Conservation (phyloP, 345 rosid genomes). For the Punica granatum region DNA sequence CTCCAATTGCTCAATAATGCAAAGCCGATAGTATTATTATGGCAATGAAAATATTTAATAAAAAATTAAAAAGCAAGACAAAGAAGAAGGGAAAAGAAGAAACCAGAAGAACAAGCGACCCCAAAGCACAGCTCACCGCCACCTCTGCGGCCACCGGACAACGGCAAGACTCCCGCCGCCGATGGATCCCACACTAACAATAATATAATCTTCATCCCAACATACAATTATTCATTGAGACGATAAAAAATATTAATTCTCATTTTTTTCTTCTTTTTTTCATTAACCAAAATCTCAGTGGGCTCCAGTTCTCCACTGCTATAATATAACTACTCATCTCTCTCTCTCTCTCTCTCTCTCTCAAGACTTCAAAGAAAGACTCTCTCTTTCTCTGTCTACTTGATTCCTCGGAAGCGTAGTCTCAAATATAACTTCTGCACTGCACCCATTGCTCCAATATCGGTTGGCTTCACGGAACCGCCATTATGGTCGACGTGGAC, state of each 20-base stretch:
- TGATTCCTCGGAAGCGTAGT: not conserved
- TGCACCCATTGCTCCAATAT: not conserved
- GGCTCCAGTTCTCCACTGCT: not conserved
- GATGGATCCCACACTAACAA: too few relatives aligned
- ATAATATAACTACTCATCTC: not conserved
- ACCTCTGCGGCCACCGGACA: not conserved
- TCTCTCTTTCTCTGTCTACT: not conserved
- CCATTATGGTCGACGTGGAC: constrained; percentile 93
- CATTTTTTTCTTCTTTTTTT: not conserved
- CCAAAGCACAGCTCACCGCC: not conserved
- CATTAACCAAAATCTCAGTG: not conserved
- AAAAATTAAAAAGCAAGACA: not conserved
- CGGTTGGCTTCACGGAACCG: not conserved
- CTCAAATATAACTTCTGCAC: not conserved
- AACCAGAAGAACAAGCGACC: not conserved
- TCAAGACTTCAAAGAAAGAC: not conserved
- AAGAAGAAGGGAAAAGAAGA: not conserved
- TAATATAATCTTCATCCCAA: too few relatives aligned
- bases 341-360: not conserved
- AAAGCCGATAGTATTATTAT: too few relatives aligned
- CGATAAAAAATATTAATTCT: too few relatives aligned
- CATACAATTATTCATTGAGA: too few relatives aligned
- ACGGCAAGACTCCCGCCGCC: not conserved
- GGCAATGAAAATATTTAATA: too few relatives aligned
- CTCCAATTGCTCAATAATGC: too few relatives aligned